Conservation (phyloP, 2,329 filamentous ascomycete species). For the Exophiala viscosa region DNA sequence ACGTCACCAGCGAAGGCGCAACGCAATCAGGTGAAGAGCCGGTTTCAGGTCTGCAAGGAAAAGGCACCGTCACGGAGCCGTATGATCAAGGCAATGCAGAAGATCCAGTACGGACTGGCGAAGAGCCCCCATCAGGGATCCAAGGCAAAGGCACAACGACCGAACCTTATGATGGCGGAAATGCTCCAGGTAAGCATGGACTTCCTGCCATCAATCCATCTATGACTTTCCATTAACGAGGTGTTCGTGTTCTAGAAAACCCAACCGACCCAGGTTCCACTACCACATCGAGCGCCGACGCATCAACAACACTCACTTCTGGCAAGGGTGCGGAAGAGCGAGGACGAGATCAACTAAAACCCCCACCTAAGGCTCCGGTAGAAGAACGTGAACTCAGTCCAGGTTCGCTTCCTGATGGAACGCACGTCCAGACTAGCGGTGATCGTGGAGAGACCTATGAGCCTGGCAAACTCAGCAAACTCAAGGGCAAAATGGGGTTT, state of each 20-base stretch:
- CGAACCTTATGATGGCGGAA: constrained; percentile 26
- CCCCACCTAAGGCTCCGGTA: constrained; percentile 3
- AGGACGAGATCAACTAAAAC: constrained; percentile 8
- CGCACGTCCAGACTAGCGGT: constrained; percentile 24
- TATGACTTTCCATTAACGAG: no score
- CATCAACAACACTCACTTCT: constrained; percentile 1
- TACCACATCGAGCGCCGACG: not conserved
- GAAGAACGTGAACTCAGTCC: constrained; percentile 25
- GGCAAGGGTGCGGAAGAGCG: constrained; percentile 4
- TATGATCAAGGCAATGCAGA: constrained; percentile 12
- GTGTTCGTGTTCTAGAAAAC: not conserved
- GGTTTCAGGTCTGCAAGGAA: constrained; percentile 18
- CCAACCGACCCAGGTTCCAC: not conserved
- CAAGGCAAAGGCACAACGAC: constrained; percentile 25
- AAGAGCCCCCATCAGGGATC: constrained; percentile 23
- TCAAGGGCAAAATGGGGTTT: constrained; percentile 24
- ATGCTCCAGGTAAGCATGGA: constrained; percentile 17
- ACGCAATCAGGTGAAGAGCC: constrained; percentile 18
- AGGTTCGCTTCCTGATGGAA: constrained; percentile 26
- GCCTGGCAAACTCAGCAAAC: constrained; percentile 19
- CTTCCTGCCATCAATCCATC: no score
- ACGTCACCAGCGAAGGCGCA: not conserved
- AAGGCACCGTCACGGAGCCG: constrained; percentile 10
- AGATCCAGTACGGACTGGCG: constrained; percentile 11
- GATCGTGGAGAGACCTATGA: constrained; percentile 25